Conservation (phyloP, 139 green algal species). For the Micractinium sp. region DNA sequence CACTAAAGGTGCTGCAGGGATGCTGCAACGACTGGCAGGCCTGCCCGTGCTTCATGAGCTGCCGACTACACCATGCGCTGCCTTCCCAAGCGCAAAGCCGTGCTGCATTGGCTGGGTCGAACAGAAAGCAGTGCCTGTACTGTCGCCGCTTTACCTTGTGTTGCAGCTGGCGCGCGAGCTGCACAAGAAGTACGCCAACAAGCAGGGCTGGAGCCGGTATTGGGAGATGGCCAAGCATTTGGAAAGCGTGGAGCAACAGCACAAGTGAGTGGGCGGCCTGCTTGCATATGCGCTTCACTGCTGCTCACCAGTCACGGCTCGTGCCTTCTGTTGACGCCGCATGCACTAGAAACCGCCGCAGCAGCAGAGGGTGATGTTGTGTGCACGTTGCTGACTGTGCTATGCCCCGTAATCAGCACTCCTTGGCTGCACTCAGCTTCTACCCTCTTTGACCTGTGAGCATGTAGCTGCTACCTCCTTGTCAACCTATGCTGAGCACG, state of each 20-base stretch:
- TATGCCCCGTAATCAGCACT: no score
- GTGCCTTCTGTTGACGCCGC: no score
- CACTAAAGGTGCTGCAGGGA: neutral
- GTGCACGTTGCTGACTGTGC: no score
- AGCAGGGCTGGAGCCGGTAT: neutral
- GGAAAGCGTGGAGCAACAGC: neutral
- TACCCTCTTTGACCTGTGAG: no score
- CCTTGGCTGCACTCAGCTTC: no score
- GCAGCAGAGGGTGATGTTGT: no score
- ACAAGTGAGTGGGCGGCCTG: neutral
- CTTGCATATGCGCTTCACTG: no score
- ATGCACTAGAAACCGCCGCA: no score
- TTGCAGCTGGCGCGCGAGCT: neutral
- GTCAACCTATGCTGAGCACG: neutral
- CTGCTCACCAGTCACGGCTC: no score
- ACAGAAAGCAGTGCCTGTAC: no score
- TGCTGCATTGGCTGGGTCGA: neutral
- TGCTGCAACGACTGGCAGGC: neutral
- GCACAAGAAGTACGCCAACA: neutral
- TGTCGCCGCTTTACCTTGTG: neutral
- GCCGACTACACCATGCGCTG: neutral
- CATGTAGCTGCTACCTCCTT: no score
- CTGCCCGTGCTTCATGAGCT: neutral
- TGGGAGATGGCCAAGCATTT: neutral
- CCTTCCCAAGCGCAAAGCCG: neutral